Base-by-base conservation (phyloP, 805 yeast genomes). In the Grigorovia humatica region DNA sequence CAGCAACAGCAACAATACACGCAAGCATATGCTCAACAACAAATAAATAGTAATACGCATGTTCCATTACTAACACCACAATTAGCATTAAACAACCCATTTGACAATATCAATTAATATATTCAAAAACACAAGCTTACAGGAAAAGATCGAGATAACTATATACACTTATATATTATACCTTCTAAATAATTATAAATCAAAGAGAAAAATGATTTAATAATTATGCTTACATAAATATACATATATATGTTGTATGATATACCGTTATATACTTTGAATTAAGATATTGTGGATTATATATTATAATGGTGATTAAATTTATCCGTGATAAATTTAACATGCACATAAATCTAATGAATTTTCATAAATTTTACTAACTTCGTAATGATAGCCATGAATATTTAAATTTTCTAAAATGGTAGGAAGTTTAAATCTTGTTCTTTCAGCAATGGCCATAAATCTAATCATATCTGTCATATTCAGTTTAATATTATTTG, bases 381-480 rank as follows among this genome's bases (percentile, higher is more conserved):
- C 54, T 53, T 75, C 79, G 48, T 65, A 66, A 47, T 74, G 75
- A 55, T 68, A 74, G 2, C 76, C 78, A 43, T 66, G 69, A n/a
- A 73, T 56, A 9, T 58, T 51, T 42, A 65, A 60, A 12, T 58
- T 60, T 45, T 66, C 72, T 44, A 74, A 66, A 44, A 56, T 61
- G 9, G 63, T 61, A 6, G 73, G 68, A 3, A 79, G 59, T 18
- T 64, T 69, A 4, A 75, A 58, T 46, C 85, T 67, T 27, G 82
- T 65, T 29, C 84, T 67, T 55, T 77, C 78, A 0, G 79, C 78
- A 17, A 81, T 77, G 0, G 80, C 77, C 32, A 69, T 66, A 19
- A 80, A 68, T 51, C 86, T 67, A 5, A 80, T 77, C 3, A 65
- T 59, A 50, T 80, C 83, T 0, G 86, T 81, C 8, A 64, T 65